These are phyloP conservation scores for Termitomyces sp. DNA, from an alignment of 768 basidiomycete species.

Conservation along the genomic window DNA sequence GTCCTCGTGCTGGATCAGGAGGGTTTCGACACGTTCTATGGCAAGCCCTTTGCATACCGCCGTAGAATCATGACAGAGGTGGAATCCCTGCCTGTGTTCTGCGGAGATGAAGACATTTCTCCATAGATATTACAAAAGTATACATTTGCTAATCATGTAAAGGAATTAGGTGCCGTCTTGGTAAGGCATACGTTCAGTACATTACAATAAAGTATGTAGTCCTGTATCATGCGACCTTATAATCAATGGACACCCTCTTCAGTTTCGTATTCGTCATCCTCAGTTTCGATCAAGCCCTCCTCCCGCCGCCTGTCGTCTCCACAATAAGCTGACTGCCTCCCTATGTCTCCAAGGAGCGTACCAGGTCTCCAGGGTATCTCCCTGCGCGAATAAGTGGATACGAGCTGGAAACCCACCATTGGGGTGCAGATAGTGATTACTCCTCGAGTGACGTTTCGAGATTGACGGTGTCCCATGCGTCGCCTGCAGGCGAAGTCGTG, in stretches of 20 bases:
- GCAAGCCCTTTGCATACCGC: no score
- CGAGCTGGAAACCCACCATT: conserved; percentile 72
- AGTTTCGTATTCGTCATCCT: background rate
- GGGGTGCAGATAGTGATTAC: conserved; percentile 1
- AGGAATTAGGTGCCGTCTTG: no score
- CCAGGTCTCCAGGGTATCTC: conserved; percentile 48
- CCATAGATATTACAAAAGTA: no score
- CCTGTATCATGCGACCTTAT: background rate
- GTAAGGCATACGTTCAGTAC: background rate
- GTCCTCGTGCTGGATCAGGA: no score
- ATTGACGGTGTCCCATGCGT: conserved; percentile 25
- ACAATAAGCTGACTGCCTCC: conserved; percentile 35
- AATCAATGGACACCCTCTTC: background rate
- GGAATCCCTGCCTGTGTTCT: no score
- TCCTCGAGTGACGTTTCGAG: conserved; percentile 31
- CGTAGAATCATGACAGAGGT: no score
- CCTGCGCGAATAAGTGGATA: conserved; percentile 62
- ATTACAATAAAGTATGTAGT: no score
- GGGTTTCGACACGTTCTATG: no score
- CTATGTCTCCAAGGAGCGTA: conserved; percentile 37
- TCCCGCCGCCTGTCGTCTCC: background rate
- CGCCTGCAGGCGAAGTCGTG: conserved; percentile 30
- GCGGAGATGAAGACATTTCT: no score
- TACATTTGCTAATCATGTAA: no score
- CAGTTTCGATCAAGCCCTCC: background rate